Base-by-base conservation (phyloP, 352 stramenopile species). In the Globisporangium viniferum region DNA sequence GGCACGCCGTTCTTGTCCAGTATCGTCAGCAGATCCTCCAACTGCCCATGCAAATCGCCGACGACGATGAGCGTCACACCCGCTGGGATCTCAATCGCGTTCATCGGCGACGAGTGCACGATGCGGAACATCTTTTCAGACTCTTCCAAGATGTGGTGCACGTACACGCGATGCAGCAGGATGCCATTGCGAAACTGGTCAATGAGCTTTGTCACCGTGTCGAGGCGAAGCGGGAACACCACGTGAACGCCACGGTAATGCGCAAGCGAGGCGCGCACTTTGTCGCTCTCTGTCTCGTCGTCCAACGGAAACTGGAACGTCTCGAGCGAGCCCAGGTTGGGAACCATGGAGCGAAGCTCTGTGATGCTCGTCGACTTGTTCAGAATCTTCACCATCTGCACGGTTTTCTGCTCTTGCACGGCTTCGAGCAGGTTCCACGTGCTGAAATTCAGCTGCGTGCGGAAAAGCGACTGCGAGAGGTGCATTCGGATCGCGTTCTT, bases 21-120 rank as follows among this genome's bases (percentile, higher is more conserved):
- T 46, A 98, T 98, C 2, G 92, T 96, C 10, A 97, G 86, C 31
- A 99, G 73, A 66, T 99, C 96, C 68, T 97, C 88, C 20, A 98
- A 78, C 59, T 98, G 94, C 0, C 94, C 94, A 65, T 98, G 94
- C 2, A 98, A 74, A 78, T 98, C 94, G 20, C 94, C 94, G 0
- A 98, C 90, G 20, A 98, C 88, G 41, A 97, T 96, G 18, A 98
- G 76, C 55, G 88, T 88, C 48, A 94, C 86, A n/a, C 86, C 89
- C 3, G 82, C 67, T 1, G 85, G 84, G 39, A 98, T 85, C 7
- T 78, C 67, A 57, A 97, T 94, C 14, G 75, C 59, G 62, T 91
- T 95, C 85, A 93, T 92, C 5, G 83, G 77, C 5, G 78, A 84
- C 9, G 68, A n/a, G 53, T 85, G 73, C 10, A 75, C 70, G n/a